Base-by-base conservation (phyloP, 768 basidiomycete genomes). In the Naematelia encephala region DNA sequence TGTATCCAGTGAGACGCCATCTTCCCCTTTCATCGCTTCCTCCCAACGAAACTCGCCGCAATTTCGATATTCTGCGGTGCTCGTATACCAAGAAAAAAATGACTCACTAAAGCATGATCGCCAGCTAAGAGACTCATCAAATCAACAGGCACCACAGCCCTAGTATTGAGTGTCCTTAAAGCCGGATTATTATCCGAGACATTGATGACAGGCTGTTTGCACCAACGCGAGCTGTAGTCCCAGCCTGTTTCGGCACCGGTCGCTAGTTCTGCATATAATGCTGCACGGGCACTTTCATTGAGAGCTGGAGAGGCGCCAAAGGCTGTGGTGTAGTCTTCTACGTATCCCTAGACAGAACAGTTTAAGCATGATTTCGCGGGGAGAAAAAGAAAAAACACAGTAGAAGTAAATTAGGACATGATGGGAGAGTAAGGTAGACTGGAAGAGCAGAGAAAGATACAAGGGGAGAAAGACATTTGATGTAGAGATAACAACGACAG, bases 261-360 rank as follows among this genome's bases (percentile, higher is more conserved):
- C 0, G 93, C 93, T 21, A 97, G 83, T 71, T 96, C 89, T 4
- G 87, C 83, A 68, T 92, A 96, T n/a, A 97, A 70, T 0, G 80
- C 82, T 0, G 82, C 82, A 43, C 82, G 80, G 69, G 86, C 78
- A 1, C 81, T 77, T 25, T 84, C 85, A 54, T 84, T 87, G 54
- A 90, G 77, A 5, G 84, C 77, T 1, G 84, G 76, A 1, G 68
- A 59, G 19, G 71, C 69, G 55, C 85, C 87, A 57, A 90, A 84
- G n/a, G 84, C 87, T 0, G 89, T 90, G 14, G 78, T 66, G 66
- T 90, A 94, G 78, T 96, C 93, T 83, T 80, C 50, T 2, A 78
- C 62, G 56, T 78, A 78, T n/a, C 77, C 77, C 66, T 70, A 43
- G 5, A 45, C 19, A 25, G 46, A 19, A 5, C 11, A 25, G 46